phyloP scores from a whole-genome alignment of 805 yeast genomes.

The Scheffersomyces amazonensis region DNA sequence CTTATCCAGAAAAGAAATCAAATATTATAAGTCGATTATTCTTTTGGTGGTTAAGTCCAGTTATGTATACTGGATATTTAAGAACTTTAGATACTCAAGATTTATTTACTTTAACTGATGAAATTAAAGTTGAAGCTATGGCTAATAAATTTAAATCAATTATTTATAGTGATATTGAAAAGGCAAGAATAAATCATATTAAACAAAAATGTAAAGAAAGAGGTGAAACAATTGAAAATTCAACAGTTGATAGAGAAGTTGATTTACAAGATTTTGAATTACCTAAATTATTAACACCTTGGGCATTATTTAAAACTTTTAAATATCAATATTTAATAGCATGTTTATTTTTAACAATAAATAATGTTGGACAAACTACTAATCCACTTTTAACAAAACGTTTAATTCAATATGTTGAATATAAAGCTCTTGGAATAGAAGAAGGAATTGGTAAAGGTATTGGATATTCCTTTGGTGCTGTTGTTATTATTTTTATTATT shows the following conservation, averaged over 20 bases:
- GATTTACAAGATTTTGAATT: conserved; percentile 31
- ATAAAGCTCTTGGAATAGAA: conserved; percentile 21
- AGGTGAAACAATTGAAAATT: conserved; percentile 18
- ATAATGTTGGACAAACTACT: conserved; percentile 22
- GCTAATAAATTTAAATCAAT: conserved; percentile 20
- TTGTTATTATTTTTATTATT: conserved; percentile 23
- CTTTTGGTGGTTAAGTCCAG: conserved; percentile 68
- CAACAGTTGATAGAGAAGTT: conserved; percentile 16
- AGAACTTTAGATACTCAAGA: conserved; percentile 68
- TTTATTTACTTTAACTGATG: conserved; percentile 40
- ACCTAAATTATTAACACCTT: conserved; percentile 19
- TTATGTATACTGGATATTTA: conserved; percentile 66
- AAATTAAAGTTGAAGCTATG: conserved; percentile 32
- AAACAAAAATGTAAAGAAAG: conserved; percentile 23
- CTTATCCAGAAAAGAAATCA: conserved; percentile 41
- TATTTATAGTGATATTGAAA: conserved; percentile 17
- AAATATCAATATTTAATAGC: conserved; percentile 29
- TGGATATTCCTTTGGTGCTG: conserved; percentile 40
- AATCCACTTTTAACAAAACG: conserved; percentile 36
- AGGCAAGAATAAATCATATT: conserved; percentile 20
- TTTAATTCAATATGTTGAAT: conserved; percentile 34
- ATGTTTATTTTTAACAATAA: conserved; percentile 22
- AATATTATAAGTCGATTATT: conserved; percentile 42
- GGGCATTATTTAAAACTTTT: conserved; percentile 27
- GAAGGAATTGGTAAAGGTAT: conserved; percentile 30